Evolutionary conservation across 225 moss, liverwort and hornwort species (phyloP), one percentile per base, ranked within the genome.

Genomic region (Neckera pumila): DNA sequence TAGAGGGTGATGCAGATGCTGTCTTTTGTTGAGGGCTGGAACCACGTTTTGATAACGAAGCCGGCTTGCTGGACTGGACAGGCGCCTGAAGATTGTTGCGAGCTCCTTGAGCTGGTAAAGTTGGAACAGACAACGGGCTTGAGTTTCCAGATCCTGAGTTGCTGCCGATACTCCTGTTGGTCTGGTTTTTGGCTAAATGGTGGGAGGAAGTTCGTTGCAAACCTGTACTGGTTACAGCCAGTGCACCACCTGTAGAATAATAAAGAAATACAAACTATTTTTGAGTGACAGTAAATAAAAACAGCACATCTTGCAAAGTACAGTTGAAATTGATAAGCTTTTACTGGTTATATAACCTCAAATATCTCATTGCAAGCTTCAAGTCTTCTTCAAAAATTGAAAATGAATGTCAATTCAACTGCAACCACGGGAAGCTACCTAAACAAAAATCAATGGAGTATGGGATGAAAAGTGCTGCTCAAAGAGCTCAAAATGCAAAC

Each of bases 191-290:
- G 38, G 84, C 60, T 77, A 66, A 63, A 70, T 94, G 90, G 86
- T 96, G 97, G 58, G 91, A 91, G 26, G 90, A 86, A 80, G 91
- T 82, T 85, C 94, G 93, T 78, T 94, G 95, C 66, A 91, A 85
- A 85, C 66, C 87, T 47, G 89, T 70, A 85, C 87, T 91, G 62
- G 91, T 86, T 62, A 87, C 90, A 81, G 91, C 90, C 87, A 94
- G 65, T 82, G 93, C 86, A 79, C 90, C 95, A 85, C 94, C 94
- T 94, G 90, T 34, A 79, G 40, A 88, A 67, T 11, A 89, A 40
- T 7, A 33, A 82, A 70, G 18, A 86, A 34, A 56, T 8, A 15
- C 17, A 36, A 76, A 81, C 25, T 15, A 15, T 19, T n/a, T 69
- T 69, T 89, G 33, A 12, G n/a, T 59, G 31, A 66, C 10, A 15